Conservation (phyloP, 345 rosid genomes). For the Eutrema heterophyllum region DNA sequence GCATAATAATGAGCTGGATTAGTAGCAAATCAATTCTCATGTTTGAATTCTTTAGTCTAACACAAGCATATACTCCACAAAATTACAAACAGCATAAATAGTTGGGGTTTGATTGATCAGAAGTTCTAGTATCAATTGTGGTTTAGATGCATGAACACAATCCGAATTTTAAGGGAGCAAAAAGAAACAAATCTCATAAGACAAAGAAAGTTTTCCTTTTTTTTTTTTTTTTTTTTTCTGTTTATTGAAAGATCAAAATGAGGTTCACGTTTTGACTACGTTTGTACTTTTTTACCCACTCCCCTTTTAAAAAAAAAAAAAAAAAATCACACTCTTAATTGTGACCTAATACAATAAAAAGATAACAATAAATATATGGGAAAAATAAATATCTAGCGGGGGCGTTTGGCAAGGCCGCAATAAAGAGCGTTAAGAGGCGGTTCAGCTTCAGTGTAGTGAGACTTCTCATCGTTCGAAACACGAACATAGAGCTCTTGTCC, state of each 20-base stretch:
- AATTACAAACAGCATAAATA: not conserved
- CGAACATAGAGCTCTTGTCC: slow-evolving; percentile 72
- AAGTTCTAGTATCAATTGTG: not conserved
- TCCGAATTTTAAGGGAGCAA: not conserved
- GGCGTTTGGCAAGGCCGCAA: slow-evolving; percentile 39
- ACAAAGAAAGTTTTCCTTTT: not conserved
- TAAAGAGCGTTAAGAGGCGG: slow-evolving; percentile 36
- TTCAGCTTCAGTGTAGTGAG: slow-evolving; percentile 36
- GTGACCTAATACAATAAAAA: slow-evolving; percentile 6
- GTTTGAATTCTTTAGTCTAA: no score
- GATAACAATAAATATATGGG: not conserved
- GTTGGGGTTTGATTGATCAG: not conserved
- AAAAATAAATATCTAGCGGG: not conserved
- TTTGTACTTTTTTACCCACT: not conserved
- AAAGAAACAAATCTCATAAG: not conserved
- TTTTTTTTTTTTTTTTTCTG: not conserved
- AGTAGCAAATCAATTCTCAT: no score
- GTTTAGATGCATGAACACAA: slow-evolving; percentile 1
- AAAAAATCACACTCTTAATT: not conserved
- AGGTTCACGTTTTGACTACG: not conserved
- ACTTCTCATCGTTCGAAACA: slow-evolving; percentile 59
- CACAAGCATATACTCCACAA: not conserved
- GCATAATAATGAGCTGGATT: no score
- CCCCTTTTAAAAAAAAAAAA: not conserved
- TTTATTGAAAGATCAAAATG: slow-evolving; percentile 11